Conservation (phyloP, 1,139 yeast genomes). For the Oligophagozyma castellii region DNA sequence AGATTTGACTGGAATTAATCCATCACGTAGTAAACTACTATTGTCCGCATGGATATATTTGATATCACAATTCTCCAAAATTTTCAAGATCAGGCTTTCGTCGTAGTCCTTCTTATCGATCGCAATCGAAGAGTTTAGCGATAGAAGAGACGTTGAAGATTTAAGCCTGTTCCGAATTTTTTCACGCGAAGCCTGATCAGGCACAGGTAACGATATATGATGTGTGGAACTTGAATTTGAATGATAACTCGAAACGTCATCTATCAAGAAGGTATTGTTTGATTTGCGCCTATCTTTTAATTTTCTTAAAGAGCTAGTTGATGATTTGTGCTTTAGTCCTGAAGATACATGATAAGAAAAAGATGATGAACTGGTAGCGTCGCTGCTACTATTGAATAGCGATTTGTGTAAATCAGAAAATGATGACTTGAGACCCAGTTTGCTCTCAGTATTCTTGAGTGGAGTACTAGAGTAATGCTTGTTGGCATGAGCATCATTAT, state of each 20-base stretch:
- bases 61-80: constrained; percentile 17
- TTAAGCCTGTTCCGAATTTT: constrained; percentile 38
- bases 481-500: neutral
- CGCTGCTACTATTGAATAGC: neutral
- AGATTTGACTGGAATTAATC: constrained; percentile 3
- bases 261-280: constrained; percentile 5
- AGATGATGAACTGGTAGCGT: neutral
- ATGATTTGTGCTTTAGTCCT: constrained; percentile 17
- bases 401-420: constrained; percentile 17
- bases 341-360: neutral
- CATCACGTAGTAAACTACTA: constrained; percentile 5
- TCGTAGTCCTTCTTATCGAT: constrained; percentile 16
- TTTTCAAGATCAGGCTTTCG: constrained; percentile 13
- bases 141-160: constrained; percentile 38
- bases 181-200: constrained; percentile 40
- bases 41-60: constrained; percentile 9
- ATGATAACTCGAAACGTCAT: constrained; percentile 9
- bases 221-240: constrained; percentile 6
- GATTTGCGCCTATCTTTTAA: constrained; percentile 19
- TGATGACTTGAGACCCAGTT: constrained; percentile 12
- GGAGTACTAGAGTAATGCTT: constrained; percentile 1
- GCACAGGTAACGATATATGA: constrained; percentile 43
- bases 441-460: constrained; percentile 2
- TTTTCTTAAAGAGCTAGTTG: constrained; percentile 21
- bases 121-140: constrained; percentile 25